Percentiles rank a stretch among this genome's conserved stretches.
phyloP scores from a whole-genome alignment of 2,329 filamentous ascomycete genomes.

The Pyrenophora teres region DNA sequence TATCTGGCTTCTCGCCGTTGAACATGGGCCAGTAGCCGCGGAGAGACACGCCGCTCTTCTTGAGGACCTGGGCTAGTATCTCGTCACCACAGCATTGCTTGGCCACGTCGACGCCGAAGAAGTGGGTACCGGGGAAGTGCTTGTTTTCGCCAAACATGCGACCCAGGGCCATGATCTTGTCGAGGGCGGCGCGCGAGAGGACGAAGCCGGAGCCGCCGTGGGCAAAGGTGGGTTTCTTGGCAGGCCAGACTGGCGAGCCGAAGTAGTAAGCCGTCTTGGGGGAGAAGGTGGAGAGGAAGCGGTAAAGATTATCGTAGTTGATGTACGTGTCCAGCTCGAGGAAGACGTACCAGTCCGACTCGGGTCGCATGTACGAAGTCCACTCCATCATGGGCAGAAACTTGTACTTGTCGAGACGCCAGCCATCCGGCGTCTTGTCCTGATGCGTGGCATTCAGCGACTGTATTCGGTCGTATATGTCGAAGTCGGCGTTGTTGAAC shows the following conservation, averaged over 20 bases:
- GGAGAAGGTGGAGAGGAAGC: conserved; percentile 48
- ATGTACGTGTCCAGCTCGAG: conserved; percentile 47
- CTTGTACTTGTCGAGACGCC: conserved; percentile 64
- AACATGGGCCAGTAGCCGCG: conserved; percentile 53
- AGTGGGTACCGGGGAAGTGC: conserved; percentile 38
- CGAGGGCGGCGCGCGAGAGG: conserved; percentile 56
- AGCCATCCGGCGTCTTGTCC: conserved; percentile 57
- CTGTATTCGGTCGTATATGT: conserved; percentile 56
- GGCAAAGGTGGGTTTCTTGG: conserved; percentile 46
- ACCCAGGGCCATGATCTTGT: conserved; percentile 46
- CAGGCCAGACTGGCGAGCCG: conserved; percentile 46
- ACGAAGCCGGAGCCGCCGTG: conserved; percentile 53
- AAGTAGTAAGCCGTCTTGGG: conserved; percentile 46
- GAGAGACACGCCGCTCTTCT: conserved; percentile 42
- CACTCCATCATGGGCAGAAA: conserved; percentile 61
- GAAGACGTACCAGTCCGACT: conserved; percentile 45
- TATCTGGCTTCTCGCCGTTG: conserved; percentile 50
- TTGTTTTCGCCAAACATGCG: conserved; percentile 44
- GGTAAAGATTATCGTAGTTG: conserved; percentile 48
- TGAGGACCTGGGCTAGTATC: conserved; percentile 45
- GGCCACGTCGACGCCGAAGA: conserved; percentile 43
- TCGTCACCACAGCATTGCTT: conserved; percentile 48
- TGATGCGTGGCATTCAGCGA: conserved; percentile 36
- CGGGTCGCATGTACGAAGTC: conserved; percentile 46
- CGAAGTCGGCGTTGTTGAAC: conserved; percentile 55